These are phyloP conservation scores for Mycena maculata DNA, from an alignment of 768 basidiomycete genomes.

Conservation along the genomic window DNA sequence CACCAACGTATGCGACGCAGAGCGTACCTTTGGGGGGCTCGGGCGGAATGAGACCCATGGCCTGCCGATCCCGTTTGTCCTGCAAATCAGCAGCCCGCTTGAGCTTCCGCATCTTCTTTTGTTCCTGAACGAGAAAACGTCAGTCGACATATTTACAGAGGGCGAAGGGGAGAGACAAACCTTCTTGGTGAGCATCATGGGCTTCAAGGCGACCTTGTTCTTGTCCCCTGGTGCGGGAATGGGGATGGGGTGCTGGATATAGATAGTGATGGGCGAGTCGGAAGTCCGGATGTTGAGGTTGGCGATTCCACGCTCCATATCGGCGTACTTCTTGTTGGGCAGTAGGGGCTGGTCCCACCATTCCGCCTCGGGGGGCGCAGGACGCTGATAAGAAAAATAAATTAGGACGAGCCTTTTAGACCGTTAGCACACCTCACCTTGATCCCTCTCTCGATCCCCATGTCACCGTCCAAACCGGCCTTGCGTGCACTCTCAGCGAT, in stretches of 20 bases:
- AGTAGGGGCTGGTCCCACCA: constrained; percentile 97
- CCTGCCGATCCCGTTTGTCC: constrained; percentile 93
- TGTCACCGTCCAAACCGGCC: constrained; percentile 94
- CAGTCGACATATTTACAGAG: neutral
- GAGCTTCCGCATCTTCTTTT: constrained; percentile 97
- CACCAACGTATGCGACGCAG: neutral
- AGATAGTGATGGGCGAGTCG: constrained; percentile 85
- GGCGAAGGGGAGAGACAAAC: constrained; percentile 45
- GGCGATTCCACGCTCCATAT: constrained; percentile 68
- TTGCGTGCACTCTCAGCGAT: constrained; percentile 94
- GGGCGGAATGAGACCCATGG: constrained; percentile 96
- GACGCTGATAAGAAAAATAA: constrained; percentile 60
- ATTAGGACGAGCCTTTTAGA: neutral
- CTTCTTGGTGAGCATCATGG: constrained; percentile 94
- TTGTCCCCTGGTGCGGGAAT: constrained; percentile 93
- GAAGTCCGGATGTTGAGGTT: constrained; percentile 71
- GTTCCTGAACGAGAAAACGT: constrained; percentile 65
- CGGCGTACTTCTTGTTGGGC: constrained; percentile 83
- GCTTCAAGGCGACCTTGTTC: constrained; percentile 80
- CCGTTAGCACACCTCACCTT: constrained; percentile 62
- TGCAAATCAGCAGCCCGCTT: constrained; percentile 88
- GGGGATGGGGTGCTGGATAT: constrained; percentile 97
- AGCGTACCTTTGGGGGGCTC: constrained; percentile 90
- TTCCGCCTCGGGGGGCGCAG: constrained; percentile 89
- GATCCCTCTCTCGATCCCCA: constrained; percentile 90